Conservation (phyloP, 108 stramenopile genomes). For the Chaetoceros muelleri region DNA sequence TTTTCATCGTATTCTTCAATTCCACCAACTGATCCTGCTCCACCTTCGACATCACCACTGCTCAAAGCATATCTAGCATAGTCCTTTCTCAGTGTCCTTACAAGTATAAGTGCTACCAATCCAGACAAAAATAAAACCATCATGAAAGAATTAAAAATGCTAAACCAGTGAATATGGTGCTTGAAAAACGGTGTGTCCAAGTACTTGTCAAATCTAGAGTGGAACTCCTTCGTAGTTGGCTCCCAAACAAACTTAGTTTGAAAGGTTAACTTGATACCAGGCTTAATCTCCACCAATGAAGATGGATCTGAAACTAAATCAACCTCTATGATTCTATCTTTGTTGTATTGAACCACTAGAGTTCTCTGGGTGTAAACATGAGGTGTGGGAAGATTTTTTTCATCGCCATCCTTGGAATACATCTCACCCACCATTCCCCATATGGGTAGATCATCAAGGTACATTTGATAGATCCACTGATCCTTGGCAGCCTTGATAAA, state of each 20-base stretch:
- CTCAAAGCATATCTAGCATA: constrained; percentile 83
- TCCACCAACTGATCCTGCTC: no score
- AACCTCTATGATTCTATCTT: constrained; percentile 90
- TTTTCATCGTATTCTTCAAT: constrained; percentile 30
- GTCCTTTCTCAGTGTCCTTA: constrained; percentile 91
- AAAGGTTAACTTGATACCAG: constrained; percentile 59
- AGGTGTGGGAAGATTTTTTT: constrained; percentile 25
- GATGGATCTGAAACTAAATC: constrained; percentile 79
- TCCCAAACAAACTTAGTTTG: constrained; percentile 69
- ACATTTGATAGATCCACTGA: constrained; percentile 96
- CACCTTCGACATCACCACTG: constrained; percentile 67
- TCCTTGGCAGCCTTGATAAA: constrained; percentile 73
- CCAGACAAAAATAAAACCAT: constrained; percentile 97
- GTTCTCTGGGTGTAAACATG: constrained; percentile 87
- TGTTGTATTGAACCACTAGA: constrained; percentile 83
- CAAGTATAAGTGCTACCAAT: constrained; percentile 89
- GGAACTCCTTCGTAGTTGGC: constrained; percentile 63
- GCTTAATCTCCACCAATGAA: constrained; percentile 60
- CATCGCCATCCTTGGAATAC: constrained; percentile 34
- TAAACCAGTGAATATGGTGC: constrained; percentile 99
- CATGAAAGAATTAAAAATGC: constrained; percentile 96
- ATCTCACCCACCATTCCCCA: constrained; percentile 98
- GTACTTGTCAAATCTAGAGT: constrained; percentile 87
- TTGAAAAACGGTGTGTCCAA: constrained; percentile 96
- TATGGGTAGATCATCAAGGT: constrained; percentile 92